phyloP scores from a whole-genome alignment of 495 filamentous ascomycete genomes.

The Podospora didyma region DNA sequence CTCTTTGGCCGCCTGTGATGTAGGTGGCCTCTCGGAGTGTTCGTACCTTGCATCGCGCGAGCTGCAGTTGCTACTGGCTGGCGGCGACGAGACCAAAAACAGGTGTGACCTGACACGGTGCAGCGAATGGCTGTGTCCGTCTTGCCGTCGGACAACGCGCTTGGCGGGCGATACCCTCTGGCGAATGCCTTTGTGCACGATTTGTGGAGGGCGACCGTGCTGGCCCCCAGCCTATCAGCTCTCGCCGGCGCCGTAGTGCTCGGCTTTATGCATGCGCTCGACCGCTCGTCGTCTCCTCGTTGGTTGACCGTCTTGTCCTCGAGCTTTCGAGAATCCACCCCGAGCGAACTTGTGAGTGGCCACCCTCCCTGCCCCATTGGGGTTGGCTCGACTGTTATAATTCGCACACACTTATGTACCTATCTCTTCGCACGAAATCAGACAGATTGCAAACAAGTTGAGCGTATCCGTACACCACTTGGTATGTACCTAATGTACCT shows the following conservation, averaged over 20 bases:
- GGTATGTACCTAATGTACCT: background rate
- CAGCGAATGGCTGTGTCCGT: conserved; percentile 32
- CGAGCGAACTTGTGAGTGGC: conserved; percentile 6
- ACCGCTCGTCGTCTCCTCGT: conserved; percentile 9
- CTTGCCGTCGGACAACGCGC: conserved; percentile 24
- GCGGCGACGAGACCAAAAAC: conserved; percentile 1
- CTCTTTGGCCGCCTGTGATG: conserved; percentile 12
- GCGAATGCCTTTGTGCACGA: conserved; percentile 20
- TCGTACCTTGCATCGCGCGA: conserved; percentile 28
- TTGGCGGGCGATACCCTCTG: conserved; percentile 10
- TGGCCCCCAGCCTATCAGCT: conserved; percentile 26
- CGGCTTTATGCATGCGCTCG: conserved; percentile 29
- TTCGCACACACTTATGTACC: conserved; percentile 6
- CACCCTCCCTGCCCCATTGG: conserved; percentile 9
- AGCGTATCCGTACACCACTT: background rate
- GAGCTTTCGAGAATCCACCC: background rate
- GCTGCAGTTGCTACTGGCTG: conserved; percentile 24
- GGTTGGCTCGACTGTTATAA: conserved; percentile 14
- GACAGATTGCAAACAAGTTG: conserved; percentile 13
- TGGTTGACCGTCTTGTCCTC: conserved; percentile 13
- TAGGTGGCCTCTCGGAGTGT: conserved; percentile 25
- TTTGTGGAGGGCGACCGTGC: conserved; percentile 24
- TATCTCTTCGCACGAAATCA: background rate
- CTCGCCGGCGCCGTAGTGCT: conserved; percentile 10
- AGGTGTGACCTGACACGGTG: conserved; percentile 20